Evolutionary conservation across 257 asterid genomes (phyloP).

Genomic region (Anisodus acutangulus): DNA sequence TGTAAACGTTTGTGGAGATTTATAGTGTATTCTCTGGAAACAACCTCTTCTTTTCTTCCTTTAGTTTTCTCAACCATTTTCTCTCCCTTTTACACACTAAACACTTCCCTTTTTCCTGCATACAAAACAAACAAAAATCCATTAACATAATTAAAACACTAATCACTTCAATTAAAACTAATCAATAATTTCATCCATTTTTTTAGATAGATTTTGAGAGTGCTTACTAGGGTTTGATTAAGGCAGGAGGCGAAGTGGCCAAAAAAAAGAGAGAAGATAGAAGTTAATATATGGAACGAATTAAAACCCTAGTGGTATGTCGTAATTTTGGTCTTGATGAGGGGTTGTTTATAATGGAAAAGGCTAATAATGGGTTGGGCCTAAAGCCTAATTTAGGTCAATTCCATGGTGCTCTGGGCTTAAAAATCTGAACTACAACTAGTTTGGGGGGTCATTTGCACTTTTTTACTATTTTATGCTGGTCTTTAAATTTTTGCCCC

Average conservation of each 20-base stretch:
- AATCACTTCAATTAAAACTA: not conserved
- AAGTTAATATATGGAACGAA: not conserved
- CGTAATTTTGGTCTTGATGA: not conserved
- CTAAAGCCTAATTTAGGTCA: not conserved
- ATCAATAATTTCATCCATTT: not conserved
- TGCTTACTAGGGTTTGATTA: slow-evolving; percentile 26
- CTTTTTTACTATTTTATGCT: too few relatives aligned
- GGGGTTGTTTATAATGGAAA: not conserved
- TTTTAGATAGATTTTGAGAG: not conserved
- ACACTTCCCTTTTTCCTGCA: slow-evolving; percentile 36
- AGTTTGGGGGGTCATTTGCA: not conserved
- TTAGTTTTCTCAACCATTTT: slow-evolving; percentile 50
- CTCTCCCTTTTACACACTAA: not conserved
- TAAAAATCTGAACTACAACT: not conserved
- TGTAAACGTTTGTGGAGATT: slow-evolving; percentile 63
- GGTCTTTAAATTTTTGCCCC: too few relatives aligned
- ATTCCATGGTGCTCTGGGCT: not conserved
- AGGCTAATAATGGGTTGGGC: not conserved
- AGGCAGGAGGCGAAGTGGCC: not conserved
- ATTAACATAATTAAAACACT: not conserved
- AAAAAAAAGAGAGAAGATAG: slow-evolving; percentile 3
- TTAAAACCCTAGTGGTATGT: slow-evolving; percentile 39
- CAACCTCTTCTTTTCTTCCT: slow-evolving; percentile 63
- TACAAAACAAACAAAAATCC: not conserved
- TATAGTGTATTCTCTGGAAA: slow-evolving; percentile 56